These are phyloP conservation scores for Penicillium sp. DNA, from an alignment of 2,329 filamentous ascomycete species.

Conservation along the genomic window DNA sequence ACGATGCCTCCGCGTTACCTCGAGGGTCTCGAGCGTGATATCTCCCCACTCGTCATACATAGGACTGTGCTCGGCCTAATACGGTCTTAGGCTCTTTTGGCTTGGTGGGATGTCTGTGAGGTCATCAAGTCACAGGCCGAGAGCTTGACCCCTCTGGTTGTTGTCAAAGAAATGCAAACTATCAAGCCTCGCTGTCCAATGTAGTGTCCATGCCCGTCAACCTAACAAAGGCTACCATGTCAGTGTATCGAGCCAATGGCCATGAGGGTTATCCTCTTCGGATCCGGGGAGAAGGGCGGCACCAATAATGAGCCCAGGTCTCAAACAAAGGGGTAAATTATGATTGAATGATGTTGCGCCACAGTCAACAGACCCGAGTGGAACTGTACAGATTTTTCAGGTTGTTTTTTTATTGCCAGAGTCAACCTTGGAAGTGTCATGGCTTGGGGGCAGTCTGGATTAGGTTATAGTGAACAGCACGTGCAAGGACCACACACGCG, in stretches of 20 bases:
- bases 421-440: neutral
- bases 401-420: neutral
- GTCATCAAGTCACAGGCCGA: neutral
- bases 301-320: neutral
- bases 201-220: neutral
- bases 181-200: neutral
- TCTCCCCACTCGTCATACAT: slow-evolving; percentile 15
- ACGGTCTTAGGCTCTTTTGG: neutral
- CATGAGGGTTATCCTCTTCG: neutral
- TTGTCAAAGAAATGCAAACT: slow-evolving; percentile 2
- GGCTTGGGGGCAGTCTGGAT: slow-evolving; percentile 6
- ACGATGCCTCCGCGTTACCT: slow-evolving; percentile 14
- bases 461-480: slow-evolving; percentile 23
- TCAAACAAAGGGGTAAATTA: slow-evolving; percentile 1
- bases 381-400: neutral
- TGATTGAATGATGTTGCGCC: neutral
- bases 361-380: neutral
- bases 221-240: slow-evolving; percentile 1
- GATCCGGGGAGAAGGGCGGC: neutral
- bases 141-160: neutral
- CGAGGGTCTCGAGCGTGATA: slow-evolving; percentile 11
- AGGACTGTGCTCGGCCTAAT: slow-evolving; percentile 2
- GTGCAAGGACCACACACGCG: slow-evolving; percentile 24
- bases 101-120: neutral
- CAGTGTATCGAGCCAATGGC: neutral